Evolutionary conservation across 257 asterid species (phyloP), one percentile per base, ranked within the genome.

Genomic region (Nicotiana tomentosiformis): DNA sequence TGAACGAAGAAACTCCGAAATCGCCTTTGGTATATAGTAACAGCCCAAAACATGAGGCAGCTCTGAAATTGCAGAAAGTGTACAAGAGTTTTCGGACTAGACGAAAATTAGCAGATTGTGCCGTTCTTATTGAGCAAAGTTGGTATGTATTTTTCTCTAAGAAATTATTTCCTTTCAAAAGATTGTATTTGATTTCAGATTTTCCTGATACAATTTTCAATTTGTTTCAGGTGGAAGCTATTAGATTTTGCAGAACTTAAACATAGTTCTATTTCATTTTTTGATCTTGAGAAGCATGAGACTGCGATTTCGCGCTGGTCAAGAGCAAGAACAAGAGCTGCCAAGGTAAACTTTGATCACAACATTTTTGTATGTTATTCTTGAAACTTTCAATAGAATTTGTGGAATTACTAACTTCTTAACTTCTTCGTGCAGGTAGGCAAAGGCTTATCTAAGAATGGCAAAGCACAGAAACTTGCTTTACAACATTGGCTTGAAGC

Each of bases 401-500:
- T 39, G 0, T 80, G 37, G 10, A 17, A 26, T 53, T n/a, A 64
- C 49, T 10, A 29, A 77, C 58, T 29, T 26, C 26, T 81, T 70
- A 49, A 10, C 43, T n/a, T 81, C 12, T 66, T 43, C 30, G 46
- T 87, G 81, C 83, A 90, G 92, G 91, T 89, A 5, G 94, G 94
- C 35, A 91, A 91, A 86, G 94, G 93, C 53, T 83, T 91, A 15
- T 91, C 94, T 1, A 88, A 87, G 85, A 89, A 89, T 78, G 83
- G 84, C 26, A 91, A 91, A 85, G 93, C 93, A 5, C 93, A 81
- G 77, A 91, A 91, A 80, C 94, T 91, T 56, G 91, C 94, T 78
- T 82, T 91, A 64, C 93, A 91, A 29, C 94, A 91, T 85, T 91
- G 94, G 94, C 94, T 91, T 64, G 94, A 91, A 86, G 94, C 92